phyloP scores from a whole-genome alignment of 2,329 filamentous ascomycete species.

The Colletotrichum kahawae region DNA sequence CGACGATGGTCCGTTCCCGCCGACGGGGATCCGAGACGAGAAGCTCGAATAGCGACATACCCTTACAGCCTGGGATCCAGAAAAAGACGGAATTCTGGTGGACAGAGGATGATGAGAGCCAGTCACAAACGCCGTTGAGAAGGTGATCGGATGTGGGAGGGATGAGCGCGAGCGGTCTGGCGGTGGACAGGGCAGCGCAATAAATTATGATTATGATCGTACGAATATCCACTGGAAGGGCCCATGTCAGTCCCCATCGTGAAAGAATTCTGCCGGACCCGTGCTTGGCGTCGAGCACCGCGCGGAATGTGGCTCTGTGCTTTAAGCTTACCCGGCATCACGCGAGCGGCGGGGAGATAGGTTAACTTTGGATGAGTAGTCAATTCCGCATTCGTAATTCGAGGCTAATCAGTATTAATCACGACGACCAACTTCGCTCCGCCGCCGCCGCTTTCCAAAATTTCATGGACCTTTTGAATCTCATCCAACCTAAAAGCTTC shows the following conservation, averaged over 20 bases:
- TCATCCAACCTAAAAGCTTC: neutral
- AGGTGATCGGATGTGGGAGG: neutral
- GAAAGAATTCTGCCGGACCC: neutral
- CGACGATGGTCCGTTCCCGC: neutral
- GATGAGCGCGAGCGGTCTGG: neutral
- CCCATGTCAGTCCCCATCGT: neutral
- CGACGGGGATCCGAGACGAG: neutral
- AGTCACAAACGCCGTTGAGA: neutral
- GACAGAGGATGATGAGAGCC: constrained; percentile 8
- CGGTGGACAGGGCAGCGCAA: neutral
- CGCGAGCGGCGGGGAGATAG: neutral
- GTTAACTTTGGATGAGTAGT: neutral
- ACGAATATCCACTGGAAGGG: neutral
- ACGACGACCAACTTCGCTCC: neutral
- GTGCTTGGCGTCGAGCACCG: neutral
- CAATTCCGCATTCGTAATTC: neutral
- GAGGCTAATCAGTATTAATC: neutral
- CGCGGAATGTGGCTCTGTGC: neutral
- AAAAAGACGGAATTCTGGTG: constrained; percentile 26
- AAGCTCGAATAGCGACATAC: constrained; percentile 24
- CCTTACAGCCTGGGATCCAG: constrained; percentile 21
- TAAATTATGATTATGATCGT: neutral
- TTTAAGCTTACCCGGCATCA: neutral
- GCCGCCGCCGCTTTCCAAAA: neutral
- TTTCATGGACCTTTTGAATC: neutral